Conservation (phyloP, 768 basidiomycete genomes). For the Lactarius quietus region DNA sequence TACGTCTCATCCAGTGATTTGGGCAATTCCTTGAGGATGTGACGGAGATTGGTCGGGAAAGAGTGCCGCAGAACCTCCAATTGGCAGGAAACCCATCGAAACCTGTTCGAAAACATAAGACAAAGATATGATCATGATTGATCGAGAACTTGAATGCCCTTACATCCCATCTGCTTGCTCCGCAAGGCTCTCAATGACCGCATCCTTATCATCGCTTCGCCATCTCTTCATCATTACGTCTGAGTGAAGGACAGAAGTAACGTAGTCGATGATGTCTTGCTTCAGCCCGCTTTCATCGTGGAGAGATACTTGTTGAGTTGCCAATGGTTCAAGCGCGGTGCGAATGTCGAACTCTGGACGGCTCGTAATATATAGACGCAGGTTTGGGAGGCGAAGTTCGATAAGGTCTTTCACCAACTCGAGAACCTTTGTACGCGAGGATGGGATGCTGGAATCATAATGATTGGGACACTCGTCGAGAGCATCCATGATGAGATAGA, state of each 20-base stretch:
- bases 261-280: no score
- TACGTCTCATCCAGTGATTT: not conserved
- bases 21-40: not conserved
- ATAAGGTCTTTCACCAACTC: not conserved
- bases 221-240: no score
- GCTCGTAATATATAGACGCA: not conserved
- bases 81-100: not conserved
- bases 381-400: not conserved
- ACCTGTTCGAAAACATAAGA: no score
- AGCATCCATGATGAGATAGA: not conserved
- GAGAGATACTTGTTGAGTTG: not conserved
- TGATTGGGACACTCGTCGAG: not conserved
- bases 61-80: not conserved
- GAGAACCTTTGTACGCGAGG: not conserved
- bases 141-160: not conserved
- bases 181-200: no score
- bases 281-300: not conserved
- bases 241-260: no score
- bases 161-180: no score
- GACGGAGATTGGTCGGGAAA: not conserved
- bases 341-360: not conserved
- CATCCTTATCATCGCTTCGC: no score
- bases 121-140: not conserved
- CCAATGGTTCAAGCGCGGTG: no score
- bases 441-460: not conserved